phyloP scores from a whole-genome alignment of 2,329 filamentous ascomycete genomes.

The Penicillium sp. region DNA sequence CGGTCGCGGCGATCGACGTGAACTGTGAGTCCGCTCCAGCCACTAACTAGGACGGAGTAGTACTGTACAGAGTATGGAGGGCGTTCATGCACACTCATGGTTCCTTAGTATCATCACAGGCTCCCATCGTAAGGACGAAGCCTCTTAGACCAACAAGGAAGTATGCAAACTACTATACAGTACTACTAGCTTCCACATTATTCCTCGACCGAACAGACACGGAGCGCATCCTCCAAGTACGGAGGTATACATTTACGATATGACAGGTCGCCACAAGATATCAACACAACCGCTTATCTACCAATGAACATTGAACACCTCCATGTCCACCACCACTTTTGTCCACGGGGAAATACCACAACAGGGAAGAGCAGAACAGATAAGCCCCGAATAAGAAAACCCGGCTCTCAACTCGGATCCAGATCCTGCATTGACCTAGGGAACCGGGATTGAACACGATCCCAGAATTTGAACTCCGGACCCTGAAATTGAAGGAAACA shows the following conservation, averaged over 20 bases:
- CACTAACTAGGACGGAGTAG: background rate
- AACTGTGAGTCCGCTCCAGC: background rate
- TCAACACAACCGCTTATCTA: constrained; percentile 7
- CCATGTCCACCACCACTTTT: constrained; percentile 3
- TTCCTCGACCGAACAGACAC: constrained; percentile 8
- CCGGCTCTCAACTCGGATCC: background rate
- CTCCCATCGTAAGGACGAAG: background rate
- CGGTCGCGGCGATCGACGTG: background rate
- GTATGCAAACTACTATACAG: background rate
- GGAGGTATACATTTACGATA: background rate
- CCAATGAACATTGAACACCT: constrained; percentile 1
- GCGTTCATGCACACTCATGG: background rate
- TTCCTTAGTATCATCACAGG: background rate
- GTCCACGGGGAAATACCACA: background rate
- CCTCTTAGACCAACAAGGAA: background rate
- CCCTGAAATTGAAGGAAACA: background rate
- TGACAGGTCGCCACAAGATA: constrained; percentile 4
- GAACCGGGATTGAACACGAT: background rate
- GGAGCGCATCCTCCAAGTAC: background rate
- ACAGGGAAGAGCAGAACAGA: background rate
- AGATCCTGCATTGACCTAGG: background rate
- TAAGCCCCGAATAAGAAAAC: background rate
- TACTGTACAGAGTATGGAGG: background rate
- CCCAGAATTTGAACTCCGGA: background rate
- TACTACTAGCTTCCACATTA: background rate